These are phyloP conservation scores for Phaseolus lunatus DNA, from an alignment of 306 rosid genomes.

Conservation along the genomic window DNA sequence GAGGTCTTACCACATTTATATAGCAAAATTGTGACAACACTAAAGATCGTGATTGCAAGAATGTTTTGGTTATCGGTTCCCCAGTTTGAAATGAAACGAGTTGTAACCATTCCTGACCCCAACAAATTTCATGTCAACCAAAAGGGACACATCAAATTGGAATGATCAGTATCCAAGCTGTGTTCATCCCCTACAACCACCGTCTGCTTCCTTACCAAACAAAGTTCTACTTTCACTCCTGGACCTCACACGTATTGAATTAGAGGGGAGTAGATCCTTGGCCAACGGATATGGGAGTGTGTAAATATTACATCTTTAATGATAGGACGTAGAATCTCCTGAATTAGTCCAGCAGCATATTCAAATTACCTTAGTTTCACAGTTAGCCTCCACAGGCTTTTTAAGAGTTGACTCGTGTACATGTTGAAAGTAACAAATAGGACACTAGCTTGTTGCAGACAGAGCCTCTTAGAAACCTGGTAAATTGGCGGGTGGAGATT, in stretches of 20 bases:
- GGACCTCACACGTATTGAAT: not conserved
- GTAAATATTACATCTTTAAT: not conserved
- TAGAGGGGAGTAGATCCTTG: slow-evolving; percentile 18
- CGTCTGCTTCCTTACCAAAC: slow-evolving; percentile 35
- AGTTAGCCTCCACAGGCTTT: not conserved
- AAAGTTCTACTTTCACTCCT: slow-evolving; percentile 26
- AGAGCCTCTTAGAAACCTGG: slow-evolving; percentile 4
- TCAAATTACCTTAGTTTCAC: slow-evolving; percentile 33
- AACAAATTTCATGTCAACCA: slow-evolving; percentile 31
- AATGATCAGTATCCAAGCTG: slow-evolving; percentile 15
- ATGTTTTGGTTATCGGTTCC: slow-evolving; percentile 27
- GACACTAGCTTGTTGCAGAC: not conserved
- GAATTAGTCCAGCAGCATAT: slow-evolving; percentile 13
- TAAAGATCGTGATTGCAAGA: slow-evolving; percentile 17
- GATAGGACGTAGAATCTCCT: slow-evolving; percentile 2
- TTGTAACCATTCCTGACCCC: slow-evolving; percentile 17
- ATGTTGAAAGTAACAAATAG: not conserved
- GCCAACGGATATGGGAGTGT: slow-evolving; percentile 27
- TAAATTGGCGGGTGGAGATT: not conserved
- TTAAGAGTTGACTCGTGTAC: not conserved
- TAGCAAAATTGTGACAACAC: slow-evolving; percentile 39
- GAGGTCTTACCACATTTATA: slow-evolving; percentile 80
- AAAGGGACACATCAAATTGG: slow-evolving; percentile 30
- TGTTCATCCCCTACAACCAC: slow-evolving; percentile 7
- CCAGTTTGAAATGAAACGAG: slow-evolving; percentile 27